Base-by-base conservation (phyloP, 192 early-diverging fungal species). In the Linnemannia hyalina region DNA sequence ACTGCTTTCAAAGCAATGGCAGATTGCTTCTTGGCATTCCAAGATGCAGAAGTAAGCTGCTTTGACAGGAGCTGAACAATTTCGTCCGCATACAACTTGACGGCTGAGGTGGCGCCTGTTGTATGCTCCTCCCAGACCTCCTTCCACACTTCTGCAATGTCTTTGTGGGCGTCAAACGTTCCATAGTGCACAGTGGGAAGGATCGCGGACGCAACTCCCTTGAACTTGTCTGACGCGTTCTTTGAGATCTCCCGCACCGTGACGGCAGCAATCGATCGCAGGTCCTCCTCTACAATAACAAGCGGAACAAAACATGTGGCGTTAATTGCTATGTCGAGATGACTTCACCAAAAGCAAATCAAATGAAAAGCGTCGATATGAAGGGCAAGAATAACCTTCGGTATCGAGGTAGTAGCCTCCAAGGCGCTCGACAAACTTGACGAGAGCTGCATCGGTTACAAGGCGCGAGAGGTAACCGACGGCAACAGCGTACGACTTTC, bases 401-500 rank as follows among this genome's bases (percentile, higher is more conserved):
- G 91, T 91, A n/a, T 94, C 95, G 26, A 97, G 88, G 88, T 97
- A 98, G 13, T 93, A 85, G 42, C 93, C 93, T 22, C 91, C 90
- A n/a, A 98, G 81, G 76, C 96, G 93, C 26, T 91, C 91, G 9
- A 96, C 89, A 65, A 98, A 90, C 44, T 91, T 93, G 5, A 87
- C 83, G 3, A 97, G 74, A 44, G 92, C 92, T 26, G 80, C 89
- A 40, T 93, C 89, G 3, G 93, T 89, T 0, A 91, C 84, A 49
- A 97, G 83, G 54, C 91, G 86, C 6, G 92, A 90, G 29, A 97
- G 91, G 78, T 97, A 96, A 8, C 97, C 98, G 47, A 93, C 93
- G 0, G 97, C 95, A 18, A 95, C 93, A 0, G 97, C 95, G 88
- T 94, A 98, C 5, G 97, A 93, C 82, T 98, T 97, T 15, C 97